Conservation (phyloP, 1,284 basidiomycete species). For the Ustilago sp. region DNA sequence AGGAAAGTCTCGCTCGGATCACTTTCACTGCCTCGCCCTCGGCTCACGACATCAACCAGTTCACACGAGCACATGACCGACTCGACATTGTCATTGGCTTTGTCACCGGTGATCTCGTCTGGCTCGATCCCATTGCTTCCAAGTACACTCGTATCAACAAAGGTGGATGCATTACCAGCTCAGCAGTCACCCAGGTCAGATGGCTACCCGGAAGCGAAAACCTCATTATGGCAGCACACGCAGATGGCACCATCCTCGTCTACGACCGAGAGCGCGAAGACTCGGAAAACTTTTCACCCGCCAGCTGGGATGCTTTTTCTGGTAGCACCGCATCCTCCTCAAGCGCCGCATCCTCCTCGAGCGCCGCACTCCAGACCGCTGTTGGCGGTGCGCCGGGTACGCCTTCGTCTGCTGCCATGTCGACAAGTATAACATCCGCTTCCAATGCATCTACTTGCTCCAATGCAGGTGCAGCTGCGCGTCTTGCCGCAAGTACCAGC, state of each 20-base stretch:
- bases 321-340: constrained; percentile 29
- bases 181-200: constrained; percentile 83
- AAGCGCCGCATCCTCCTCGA: constrained; percentile 25
- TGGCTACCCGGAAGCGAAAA: constrained; percentile 82
- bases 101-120: constrained; percentile 85
- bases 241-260: constrained; percentile 86
- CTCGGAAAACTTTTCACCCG: constrained; percentile 70
- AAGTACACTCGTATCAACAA: constrained; percentile 93
- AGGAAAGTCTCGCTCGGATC: constrained; percentile 79
- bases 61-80: constrained; percentile 80
- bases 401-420: constrained; percentile 41
- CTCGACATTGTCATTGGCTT: constrained; percentile 94
- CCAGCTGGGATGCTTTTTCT: constrained; percentile 30
- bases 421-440: constrained; percentile 34
- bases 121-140: constrained; percentile 81
- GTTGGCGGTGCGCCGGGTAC: constrained; percentile 10
- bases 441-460: constrained; percentile 30
- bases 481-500: constrained; percentile 16
- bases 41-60: constrained; percentile 85
- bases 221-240: constrained; percentile 89
- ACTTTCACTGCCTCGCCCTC: constrained; percentile 81
- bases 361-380: constrained; percentile 25
- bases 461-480: constrained; percentile 1
- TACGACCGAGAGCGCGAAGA: constrained; percentile 92
- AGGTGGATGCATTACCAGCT: constrained; percentile 82